A percentile compares a stretch with the other conserved stretches of the same genome.
These are phyloP conservation scores for Eucalyptus grandis DNA, from an alignment of 345 rosid species.

Conservation along the genomic window DNA sequence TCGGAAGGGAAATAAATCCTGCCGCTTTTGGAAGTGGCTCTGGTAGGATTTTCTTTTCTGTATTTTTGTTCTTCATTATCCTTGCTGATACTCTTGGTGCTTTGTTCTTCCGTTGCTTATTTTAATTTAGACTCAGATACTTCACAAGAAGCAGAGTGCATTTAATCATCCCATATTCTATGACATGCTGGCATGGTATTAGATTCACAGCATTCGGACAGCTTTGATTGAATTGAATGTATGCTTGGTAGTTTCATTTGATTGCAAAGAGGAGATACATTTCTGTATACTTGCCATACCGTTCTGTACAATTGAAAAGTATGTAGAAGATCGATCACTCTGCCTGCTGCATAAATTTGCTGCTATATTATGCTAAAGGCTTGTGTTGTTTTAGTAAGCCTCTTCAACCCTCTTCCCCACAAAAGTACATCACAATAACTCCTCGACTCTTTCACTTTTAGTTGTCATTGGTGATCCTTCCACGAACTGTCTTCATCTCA, in stretches of 20 bases:
- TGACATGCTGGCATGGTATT: not conserved
- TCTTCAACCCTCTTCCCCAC: not conserved
- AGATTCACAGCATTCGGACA: not conserved
- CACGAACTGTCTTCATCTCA: not conserved
- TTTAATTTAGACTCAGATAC: not conserved
- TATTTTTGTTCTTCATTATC: not conserved
- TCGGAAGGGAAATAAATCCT: conserved; percentile 35
- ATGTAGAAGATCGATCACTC: not conserved
- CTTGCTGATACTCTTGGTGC: not conserved
- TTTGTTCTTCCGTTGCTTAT: not conserved
- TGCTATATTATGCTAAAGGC: not conserved
- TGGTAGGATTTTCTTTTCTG: conserved; percentile 26
- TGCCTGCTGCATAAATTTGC: not conserved
- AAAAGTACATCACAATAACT: not conserved
- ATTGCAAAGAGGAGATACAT: not conserved
- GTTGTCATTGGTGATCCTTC: not conserved
- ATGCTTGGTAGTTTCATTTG: not conserved
- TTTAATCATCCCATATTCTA: not conserved
- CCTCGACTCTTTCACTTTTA: not conserved
- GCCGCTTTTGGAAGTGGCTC: conserved; percentile 81
- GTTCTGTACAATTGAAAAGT: not conserved
- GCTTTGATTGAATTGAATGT: not conserved
- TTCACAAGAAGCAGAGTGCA: not conserved
- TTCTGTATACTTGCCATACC: not conserved
- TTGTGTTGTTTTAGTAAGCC: not conserved